These are phyloP conservation scores for Rutstroemia sydowiana DNA, from an alignment of 2,329 filamentous ascomycete species.

Conservation along the genomic window DNA sequence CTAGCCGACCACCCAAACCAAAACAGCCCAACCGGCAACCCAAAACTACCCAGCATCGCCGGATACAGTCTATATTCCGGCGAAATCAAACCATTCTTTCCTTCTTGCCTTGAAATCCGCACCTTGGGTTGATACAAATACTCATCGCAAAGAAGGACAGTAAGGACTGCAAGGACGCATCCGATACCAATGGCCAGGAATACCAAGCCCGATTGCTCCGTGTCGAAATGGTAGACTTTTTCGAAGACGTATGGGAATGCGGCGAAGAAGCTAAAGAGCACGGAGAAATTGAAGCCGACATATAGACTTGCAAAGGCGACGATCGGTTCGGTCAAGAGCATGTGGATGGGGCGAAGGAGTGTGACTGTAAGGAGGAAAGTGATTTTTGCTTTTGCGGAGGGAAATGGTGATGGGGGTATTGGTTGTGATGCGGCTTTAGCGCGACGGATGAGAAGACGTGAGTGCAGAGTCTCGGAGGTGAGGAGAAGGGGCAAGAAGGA, in stretches of 20 bases:
- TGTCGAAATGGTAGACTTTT: slow-evolving; percentile 31
- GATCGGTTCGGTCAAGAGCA: slow-evolving; percentile 33
- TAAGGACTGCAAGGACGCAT: slow-evolving; percentile 37
- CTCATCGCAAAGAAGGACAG: slow-evolving; percentile 35
- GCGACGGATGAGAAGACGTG: slow-evolving; percentile 23
- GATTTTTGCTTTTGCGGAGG: slow-evolving; percentile 30
- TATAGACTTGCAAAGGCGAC: slow-evolving; percentile 32
- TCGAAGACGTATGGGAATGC: slow-evolving; percentile 35
- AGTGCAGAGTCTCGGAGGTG: slow-evolving; percentile 35
- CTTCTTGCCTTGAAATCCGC: not conserved
- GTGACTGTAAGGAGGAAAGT: slow-evolving; percentile 30
- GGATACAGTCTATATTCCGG: slow-evolving; percentile 51
- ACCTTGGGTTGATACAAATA: slow-evolving; percentile 33
- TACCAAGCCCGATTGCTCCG: slow-evolving; percentile 31
- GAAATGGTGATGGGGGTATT: slow-evolving; percentile 29
- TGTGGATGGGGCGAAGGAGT: slow-evolving; percentile 32
- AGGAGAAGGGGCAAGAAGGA: slow-evolving; percentile 38
- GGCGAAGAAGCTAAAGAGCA: slow-evolving; percentile 34
- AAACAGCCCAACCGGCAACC: slow-evolving; percentile 45
- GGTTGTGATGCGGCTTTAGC: slow-evolving; percentile 34
- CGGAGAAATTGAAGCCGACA: slow-evolving; percentile 32
- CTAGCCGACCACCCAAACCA: slow-evolving; percentile 54
- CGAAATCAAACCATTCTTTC: slow-evolving; percentile 25
- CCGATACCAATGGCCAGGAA: slow-evolving; percentile 35
- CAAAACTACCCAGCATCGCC: slow-evolving; percentile 51